Evolutionary conservation across 1,284 basidiomycete species (phyloP), one percentile per base, ranked within the genome.

Genomic region (Sanghuangporus baumii): DNA sequence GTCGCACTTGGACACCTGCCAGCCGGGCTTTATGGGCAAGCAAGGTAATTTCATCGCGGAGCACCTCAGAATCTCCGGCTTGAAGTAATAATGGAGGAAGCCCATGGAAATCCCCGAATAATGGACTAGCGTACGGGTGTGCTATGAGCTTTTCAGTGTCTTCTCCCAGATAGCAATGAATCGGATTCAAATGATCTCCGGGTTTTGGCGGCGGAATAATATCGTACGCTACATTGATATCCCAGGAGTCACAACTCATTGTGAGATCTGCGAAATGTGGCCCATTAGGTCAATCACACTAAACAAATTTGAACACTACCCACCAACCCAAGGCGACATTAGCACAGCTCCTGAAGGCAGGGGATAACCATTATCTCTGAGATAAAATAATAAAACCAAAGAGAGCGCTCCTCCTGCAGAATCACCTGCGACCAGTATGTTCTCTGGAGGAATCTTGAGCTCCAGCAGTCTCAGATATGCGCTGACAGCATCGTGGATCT

Each of bases 201-300:
- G 86, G 84, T 54, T 82, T 71, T 57, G 92, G 84, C 59, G 82
- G 80, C 0, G 93, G 91, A 0, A 95, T 86, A 40, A 95, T 86
- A 72, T 94, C 93, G 71, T 81, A 92, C 18, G 79, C 79, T 16
- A 91, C 87, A 73, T 98, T 98, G 60, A 91, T 92, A 59, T 98
- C 94, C 96, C 96, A 98, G 40, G 93, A 96, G 66, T 96, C 93
- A 74, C 96, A 98, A 66, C 94, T 96, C 85, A 96, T 90, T 0
- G 94, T 97, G 63, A 98, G 76, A 76, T 96, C 93, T 91, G 65
- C 18, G 18, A 11, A 8, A 52, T 52, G 48, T 46, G 18, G 12
- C 43, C 34, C 26, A 12, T 23, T 3, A 56, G 47, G 20, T 59
- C 20, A 46, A 56, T 12, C 18, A 34, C n/a, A 48, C 52, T 26